Conservation (phyloP, 306 rosid genomes). For the Urtica urens region DNA sequence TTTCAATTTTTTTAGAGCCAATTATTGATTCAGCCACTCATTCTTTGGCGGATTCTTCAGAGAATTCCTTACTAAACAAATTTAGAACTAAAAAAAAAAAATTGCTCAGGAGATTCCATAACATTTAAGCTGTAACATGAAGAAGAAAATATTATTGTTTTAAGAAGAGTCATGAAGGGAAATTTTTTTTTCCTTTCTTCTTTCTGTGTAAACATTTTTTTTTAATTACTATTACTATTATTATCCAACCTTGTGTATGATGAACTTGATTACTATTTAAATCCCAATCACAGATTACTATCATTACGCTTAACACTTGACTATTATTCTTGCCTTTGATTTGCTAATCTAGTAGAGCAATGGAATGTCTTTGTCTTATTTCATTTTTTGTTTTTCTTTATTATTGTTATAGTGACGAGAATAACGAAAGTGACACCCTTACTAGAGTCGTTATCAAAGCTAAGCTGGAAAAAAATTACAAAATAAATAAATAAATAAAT, state of each 20-base stretch:
- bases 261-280: constrained; percentile 20
- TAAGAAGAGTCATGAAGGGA: not conserved
- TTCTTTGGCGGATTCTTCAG: constrained; percentile 37
- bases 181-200: constrained; percentile 6
- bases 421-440: constrained; percentile 7
- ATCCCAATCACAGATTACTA: constrained; percentile 15
- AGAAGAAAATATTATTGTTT: constrained; percentile 6
- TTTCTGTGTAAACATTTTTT: too few species aligned
- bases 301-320: too few species aligned
- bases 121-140: constrained; percentile 11
- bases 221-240: constrained; percentile 2
- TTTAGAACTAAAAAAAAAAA: constrained; percentile 25
- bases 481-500: not conserved
- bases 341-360: not conserved
- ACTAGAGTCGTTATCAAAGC: constrained; percentile 31
- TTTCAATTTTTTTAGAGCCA: too few species aligned
- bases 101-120: constrained; percentile 4
- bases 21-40: constrained; percentile 23
- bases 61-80: constrained; percentile 26
- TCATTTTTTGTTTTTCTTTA: not conserved
- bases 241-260: constrained; percentile 27
- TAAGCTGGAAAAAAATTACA: constrained; percentile 34
- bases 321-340: not conserved
- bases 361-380: not conserved
- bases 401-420: constrained; percentile 1